Evolutionary conservation across 306 rosid species (phyloP).

Genomic region (Vigna trinervia): DNA sequence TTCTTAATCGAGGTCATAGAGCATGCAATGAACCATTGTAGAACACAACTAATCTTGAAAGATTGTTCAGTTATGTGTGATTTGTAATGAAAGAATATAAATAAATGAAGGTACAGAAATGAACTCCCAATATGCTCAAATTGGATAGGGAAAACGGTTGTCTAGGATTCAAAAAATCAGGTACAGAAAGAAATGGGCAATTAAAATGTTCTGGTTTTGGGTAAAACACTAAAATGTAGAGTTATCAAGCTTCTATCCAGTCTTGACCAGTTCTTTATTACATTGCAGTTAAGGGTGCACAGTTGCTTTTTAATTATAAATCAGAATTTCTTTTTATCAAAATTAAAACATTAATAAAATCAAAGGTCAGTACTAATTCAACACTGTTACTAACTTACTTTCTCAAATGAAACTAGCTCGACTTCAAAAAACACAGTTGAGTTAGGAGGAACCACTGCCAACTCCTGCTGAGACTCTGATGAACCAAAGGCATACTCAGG

Average conservation of each 20-base stretch:
- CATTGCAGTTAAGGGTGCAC: neutral
- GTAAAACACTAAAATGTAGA: neutral
- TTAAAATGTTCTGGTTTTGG: neutral
- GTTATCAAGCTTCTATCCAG: neutral
- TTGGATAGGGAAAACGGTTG: neutral
- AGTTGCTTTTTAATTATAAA: neutral
- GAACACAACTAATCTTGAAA: neutral
- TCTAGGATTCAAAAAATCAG: neutral
- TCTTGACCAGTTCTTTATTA: neutral
- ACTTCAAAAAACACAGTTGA: conserved; percentile 80
- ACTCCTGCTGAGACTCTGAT: conserved; percentile 66
- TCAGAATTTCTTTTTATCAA: neutral
- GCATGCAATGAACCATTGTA: neutral
- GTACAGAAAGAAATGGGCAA: neutral
- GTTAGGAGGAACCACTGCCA: conserved; percentile 85
- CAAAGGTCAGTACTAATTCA: neutral
- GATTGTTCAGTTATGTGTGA: neutral
- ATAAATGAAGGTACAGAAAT: neutral
- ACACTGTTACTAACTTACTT: conserved; percentile 53
- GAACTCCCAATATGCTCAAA: neutral
- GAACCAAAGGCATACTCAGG: conserved; percentile 92
- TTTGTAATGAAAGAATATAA: neutral
- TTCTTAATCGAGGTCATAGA: neutral
- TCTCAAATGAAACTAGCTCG: conserved; percentile 83
- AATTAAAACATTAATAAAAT: neutral